Base-by-base conservation (phyloP, 2,329 filamentous ascomycete genomes). In the Fusarium tjaetaba region DNA sequence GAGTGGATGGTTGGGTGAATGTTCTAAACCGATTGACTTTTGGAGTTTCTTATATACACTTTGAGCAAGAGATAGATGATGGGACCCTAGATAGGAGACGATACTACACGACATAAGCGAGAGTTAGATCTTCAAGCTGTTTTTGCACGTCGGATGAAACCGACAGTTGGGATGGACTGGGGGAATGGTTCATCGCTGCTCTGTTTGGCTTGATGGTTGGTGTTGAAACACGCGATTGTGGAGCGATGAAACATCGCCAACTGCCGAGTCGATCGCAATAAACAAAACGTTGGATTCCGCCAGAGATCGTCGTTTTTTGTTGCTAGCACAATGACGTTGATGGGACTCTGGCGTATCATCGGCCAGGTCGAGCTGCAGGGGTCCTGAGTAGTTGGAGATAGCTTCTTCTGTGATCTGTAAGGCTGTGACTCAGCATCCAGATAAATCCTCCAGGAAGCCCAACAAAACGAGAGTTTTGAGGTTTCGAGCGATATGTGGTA, bases 241-340 rank as follows among this genome's bases (percentile, higher is more conserved):
- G 41, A 32, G 26, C 53, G 41, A 65, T 41, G 56, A 53, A 70
- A 70, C 66, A n/a, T 38, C 24, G 22, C 18, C 18, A 59, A 70
- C 34, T 70, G 26, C 59, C 67, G 67, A 52, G 67, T 20, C 52
- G 67, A 65, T 70, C 66, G 34, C 52, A 70, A 70, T 70, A 65
- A 49, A 48, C 32, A n/a, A 26, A 52, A 28, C 22, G 24, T 38
- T 45, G 13, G 16, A 46, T 24, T 32, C 58, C 43, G 52, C 59
- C 52, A 70, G 45, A 49, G 59, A 58, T 70, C 60, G 26, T 24
- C 52, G 8, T 18, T 20, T 14, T 38, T 34, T 46, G 46, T n/a
- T 22, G 24, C 32, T 28, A 10, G 26, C 18, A 66, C 8, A 10
- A 30, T 61, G 42, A 58, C 36, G 43, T 58, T n/a, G 59, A 65